Percentiles rank a stretch among this genome's conserved stretches.
These are phyloP conservation scores for Phytophthora sansomeana DNA, from an alignment of 352 stramenopile species.

Conservation along the genomic window DNA sequence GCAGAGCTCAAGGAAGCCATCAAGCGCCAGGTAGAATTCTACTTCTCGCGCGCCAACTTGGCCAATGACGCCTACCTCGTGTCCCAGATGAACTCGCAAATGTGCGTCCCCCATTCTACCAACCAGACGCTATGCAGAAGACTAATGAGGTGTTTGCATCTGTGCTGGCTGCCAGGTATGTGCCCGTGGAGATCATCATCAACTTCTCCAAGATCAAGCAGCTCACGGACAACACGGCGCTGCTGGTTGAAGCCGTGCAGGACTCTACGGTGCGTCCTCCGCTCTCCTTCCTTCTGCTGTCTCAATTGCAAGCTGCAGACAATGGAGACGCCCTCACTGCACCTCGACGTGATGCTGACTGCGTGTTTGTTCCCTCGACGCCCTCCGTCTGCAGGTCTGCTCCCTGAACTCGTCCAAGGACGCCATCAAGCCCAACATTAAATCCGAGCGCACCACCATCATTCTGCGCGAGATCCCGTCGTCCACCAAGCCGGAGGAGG, in stretches of 20 bases:
- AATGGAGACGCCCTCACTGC: neutral
- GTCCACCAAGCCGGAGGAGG: constrained; percentile 81
- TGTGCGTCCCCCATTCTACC: constrained; percentile 52
- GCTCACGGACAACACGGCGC: constrained; percentile 67
- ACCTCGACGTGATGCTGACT: constrained; percentile 50
- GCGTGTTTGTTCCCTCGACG: constrained; percentile 19
- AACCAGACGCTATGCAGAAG: too few species aligned
- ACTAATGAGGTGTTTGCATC: neutral
- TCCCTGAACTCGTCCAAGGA: constrained; percentile 80
- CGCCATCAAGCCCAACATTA: constrained; percentile 94
- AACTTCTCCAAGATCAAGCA: constrained; percentile 89
- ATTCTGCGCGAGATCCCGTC: constrained; percentile 94
- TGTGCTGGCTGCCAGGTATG: constrained; percentile 57
- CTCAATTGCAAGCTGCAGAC: neutral
- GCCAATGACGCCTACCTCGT: constrained; percentile 89
- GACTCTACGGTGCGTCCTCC: constrained; percentile 63
- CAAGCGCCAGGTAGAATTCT: constrained; percentile 92
- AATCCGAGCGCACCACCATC: constrained; percentile 93
- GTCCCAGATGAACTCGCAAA: constrained; percentile 92
- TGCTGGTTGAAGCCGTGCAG: constrained; percentile 76
- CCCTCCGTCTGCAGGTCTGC: constrained; percentile 51
- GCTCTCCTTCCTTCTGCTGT: neutral
- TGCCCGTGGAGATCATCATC: constrained; percentile 84
- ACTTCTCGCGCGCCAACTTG: constrained; percentile 91
- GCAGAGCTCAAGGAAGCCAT: constrained; percentile 83